These are phyloP conservation scores for Singerocomus inundabilis DNA, from an alignment of 1,284 basidiomycete genomes.

Conservation along the genomic window DNA sequence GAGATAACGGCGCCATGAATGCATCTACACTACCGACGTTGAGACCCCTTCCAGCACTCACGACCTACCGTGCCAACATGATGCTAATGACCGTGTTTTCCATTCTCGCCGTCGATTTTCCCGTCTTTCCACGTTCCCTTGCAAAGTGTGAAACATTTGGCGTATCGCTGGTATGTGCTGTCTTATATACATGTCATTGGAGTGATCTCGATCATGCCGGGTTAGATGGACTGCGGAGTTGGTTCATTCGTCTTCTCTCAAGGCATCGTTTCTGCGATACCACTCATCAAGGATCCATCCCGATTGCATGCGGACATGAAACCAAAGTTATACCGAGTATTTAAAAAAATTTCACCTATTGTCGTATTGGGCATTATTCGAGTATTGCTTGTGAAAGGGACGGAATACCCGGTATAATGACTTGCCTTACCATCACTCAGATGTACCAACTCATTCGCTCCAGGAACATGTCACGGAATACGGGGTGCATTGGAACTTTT, in stretches of 20 bases:
- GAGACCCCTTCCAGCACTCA: slow-evolving; percentile 65
- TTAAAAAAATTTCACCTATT: slow-evolving; percentile 67
- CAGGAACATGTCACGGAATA: slow-evolving; percentile 97
- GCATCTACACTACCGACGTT: slow-evolving; percentile 26
- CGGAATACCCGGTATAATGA: slow-evolving; percentile 86
- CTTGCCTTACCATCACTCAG: not conserved
- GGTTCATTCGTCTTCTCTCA: slow-evolving; percentile 96
- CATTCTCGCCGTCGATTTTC: slow-evolving; percentile 97
- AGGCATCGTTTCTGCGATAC: slow-evolving; percentile 84
- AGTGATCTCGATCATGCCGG: slow-evolving; percentile 4
- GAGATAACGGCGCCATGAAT: slow-evolving; percentile 10
- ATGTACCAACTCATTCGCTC: slow-evolving; percentile 1
- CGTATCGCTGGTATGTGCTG: slow-evolving; percentile 73
- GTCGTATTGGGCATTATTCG: slow-evolving; percentile 75
- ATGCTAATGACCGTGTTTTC: slow-evolving; percentile 89
- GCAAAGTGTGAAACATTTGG: slow-evolving; percentile 97
- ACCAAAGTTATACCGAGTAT: slow-evolving; percentile 50
- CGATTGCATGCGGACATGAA: slow-evolving; percentile 49
- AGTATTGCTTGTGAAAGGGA: slow-evolving; percentile 87
- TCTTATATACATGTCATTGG: not conserved
- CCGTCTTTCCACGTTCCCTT: slow-evolving; percentile 82
- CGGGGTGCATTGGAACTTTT: slow-evolving; percentile 98
- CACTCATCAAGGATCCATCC: slow-evolving; percentile 60
- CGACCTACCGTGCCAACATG: slow-evolving; percentile 93
- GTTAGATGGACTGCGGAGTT: slow-evolving; percentile 95